A percentile compares a stretch with the other conserved stretches of the same genome.
Evolutionary conservation across 257 asterid genomes (phyloP).

Genomic region (Striga asiatica): DNA sequence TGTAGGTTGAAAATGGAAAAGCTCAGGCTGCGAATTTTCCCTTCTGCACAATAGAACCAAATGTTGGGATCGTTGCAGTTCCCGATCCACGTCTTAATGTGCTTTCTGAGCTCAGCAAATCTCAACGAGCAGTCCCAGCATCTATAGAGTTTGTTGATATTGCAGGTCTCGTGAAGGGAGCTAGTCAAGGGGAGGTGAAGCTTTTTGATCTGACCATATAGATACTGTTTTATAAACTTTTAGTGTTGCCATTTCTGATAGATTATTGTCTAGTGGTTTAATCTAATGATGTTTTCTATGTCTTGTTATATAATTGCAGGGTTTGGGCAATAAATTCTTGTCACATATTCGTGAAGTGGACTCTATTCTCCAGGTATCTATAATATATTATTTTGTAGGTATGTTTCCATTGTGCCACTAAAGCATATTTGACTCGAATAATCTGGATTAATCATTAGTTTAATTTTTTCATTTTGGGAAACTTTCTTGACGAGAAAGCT

Average conservation of each 20-base stretch:
- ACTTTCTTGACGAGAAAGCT: slow-evolving; percentile 2
- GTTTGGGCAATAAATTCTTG: slow-evolving; percentile 89
- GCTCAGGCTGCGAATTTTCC: slow-evolving; percentile 99
- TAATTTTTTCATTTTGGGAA: too few species aligned
- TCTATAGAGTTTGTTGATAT: slow-evolving; percentile 95
- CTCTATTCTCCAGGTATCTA: slow-evolving; percentile 81
- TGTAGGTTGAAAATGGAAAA: slow-evolving; percentile 94
- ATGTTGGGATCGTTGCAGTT: slow-evolving; percentile 91
- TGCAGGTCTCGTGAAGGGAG: slow-evolving; percentile 98
- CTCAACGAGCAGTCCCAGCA: slow-evolving; percentile 75
- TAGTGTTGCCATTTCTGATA: neutral
- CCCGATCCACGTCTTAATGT: slow-evolving; percentile 83
- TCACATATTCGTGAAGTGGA: slow-evolving; percentile 98
- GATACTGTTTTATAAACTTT: slow-evolving; percentile 11
- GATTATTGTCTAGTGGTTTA: slow-evolving; percentile 13
- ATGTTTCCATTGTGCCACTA: neutral
- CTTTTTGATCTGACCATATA: slow-evolving; percentile 4
- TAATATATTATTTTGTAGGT: neutral
- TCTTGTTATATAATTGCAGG: slow-evolving; percentile 41
- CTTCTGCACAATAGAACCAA: slow-evolving; percentile 92
- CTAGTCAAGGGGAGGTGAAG: slow-evolving; percentile 97
- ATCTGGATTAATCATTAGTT: too few species aligned
- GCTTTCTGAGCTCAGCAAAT: slow-evolving; percentile 81
- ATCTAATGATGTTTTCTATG: slow-evolving; percentile 12
- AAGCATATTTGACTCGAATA: too few species aligned